Evolutionary conservation across 805 yeast species (phyloP).

Genomic region (Wickerhamomyces mucosus): DNA sequence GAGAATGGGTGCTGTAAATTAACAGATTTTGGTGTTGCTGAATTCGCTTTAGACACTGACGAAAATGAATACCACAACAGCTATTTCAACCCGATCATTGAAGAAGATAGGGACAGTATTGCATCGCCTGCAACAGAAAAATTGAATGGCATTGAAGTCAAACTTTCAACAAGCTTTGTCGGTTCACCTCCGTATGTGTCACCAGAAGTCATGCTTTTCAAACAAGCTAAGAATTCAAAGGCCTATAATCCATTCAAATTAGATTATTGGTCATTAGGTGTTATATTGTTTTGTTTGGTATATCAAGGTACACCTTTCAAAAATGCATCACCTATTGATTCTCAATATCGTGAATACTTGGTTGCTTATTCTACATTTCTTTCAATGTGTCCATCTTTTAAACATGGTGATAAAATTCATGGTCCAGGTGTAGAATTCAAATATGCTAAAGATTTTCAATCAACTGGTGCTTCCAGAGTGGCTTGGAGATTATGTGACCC

Average conservation of each 20-base stretch:
- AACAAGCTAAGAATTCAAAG: slow-evolving; percentile 16
- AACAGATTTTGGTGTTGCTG: slow-evolving; percentile 73
- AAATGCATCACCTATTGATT: slow-evolving; percentile 36
- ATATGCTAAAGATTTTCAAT: slow-evolving; percentile 53
- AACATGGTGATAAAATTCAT: slow-evolving; percentile 33
- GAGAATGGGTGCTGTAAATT: slow-evolving; percentile 52
- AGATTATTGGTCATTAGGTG: slow-evolving; percentile 70
- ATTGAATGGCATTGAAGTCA: slow-evolving; percentile 26
- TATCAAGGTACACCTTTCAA: slow-evolving; percentile 54
- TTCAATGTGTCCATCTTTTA: slow-evolving; percentile 36
- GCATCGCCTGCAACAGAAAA: background rate
- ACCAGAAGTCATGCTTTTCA: slow-evolving; percentile 59
- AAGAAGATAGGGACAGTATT: background rate
- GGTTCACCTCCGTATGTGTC: slow-evolving; percentile 81
- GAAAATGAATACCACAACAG: slow-evolving; percentile 26
- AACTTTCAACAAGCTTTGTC: slow-evolving; percentile 36
- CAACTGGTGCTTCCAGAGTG: slow-evolving; percentile 53
- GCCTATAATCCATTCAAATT: slow-evolving; percentile 56
- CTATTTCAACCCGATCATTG: background rate
- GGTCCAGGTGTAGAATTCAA: slow-evolving; percentile 70
- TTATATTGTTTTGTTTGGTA: slow-evolving; percentile 51
- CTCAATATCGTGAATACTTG: slow-evolving; percentile 47
- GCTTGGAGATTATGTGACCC: slow-evolving; percentile 75
- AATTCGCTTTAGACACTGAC: slow-evolving; percentile 46
- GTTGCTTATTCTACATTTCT: slow-evolving; percentile 33